These are phyloP conservation scores for Biancaea sappan DNA, from an alignment of 306 rosid species.

Conservation along the genomic window DNA sequence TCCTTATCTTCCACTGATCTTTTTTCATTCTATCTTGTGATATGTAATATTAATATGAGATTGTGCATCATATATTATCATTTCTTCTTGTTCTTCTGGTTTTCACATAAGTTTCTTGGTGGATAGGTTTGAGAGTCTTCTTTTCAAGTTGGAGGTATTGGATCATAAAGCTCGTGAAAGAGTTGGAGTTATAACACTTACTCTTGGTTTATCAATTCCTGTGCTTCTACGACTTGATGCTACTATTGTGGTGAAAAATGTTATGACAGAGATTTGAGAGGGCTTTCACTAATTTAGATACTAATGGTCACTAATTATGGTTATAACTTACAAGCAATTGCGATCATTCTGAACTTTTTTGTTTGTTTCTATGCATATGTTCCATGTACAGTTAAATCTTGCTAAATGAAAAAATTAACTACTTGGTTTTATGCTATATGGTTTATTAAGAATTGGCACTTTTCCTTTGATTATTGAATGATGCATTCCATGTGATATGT, in stretches of 20 bases:
- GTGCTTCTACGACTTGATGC: conserved; percentile 74
- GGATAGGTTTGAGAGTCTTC: conserved; percentile 75
- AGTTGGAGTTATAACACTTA: conserved; percentile 82
- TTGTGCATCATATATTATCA: conserved; percentile 24
- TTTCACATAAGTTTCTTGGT: conserved; percentile 33
- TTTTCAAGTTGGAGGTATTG: conserved; percentile 91
- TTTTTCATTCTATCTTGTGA: neutral
- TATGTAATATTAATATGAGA: conserved; percentile 11
- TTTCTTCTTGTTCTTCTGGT: conserved; percentile 20
- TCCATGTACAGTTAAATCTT: conserved; percentile 23
- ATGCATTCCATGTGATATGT: neutral
- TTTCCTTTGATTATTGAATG: conserved; percentile 10
- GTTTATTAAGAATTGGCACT: conserved; percentile 21
- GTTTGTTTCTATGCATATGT: neutral
- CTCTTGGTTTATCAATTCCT: conserved; percentile 86
- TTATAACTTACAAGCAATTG: neutral
- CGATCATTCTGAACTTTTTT: conserved; percentile 8
- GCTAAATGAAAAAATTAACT: conserved; percentile 2
- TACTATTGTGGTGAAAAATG: conserved; percentile 70
- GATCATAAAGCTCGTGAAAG: conserved; percentile 98
- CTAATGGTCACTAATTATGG: neutral
- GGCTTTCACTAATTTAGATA: neutral
- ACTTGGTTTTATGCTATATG: conserved; percentile 2
- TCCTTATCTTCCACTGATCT: neutral
- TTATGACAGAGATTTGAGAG: conserved; percentile 9